These are phyloP conservation scores for Lyophyllum atratum DNA, from an alignment of 768 basidiomycete species.

Conservation along the genomic window DNA sequence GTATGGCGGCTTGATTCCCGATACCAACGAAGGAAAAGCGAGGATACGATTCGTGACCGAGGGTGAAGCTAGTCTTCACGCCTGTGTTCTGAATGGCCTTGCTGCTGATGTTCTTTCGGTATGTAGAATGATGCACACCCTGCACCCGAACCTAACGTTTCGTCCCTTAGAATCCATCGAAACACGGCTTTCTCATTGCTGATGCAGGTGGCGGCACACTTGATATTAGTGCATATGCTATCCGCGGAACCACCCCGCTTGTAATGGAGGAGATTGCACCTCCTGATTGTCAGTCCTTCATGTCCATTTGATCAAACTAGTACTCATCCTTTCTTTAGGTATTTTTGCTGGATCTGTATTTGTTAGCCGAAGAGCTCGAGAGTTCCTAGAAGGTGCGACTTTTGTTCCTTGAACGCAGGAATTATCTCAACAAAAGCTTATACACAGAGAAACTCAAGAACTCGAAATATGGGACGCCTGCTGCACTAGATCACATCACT, in stretches of 20 bases:
- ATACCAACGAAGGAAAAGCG: constrained; percentile 71
- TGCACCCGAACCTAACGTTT: constrained; percentile 1
- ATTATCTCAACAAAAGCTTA: not conserved
- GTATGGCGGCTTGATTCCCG: constrained; percentile 71
- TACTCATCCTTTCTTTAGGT: constrained; percentile 38
- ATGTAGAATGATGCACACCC: constrained; percentile 18
- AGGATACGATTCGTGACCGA: constrained; percentile 82
- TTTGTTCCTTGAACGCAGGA: not conserved
- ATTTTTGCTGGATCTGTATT: constrained; percentile 85
- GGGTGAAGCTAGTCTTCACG: constrained; percentile 82
- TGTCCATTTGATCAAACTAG: not conserved
- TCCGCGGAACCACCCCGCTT: constrained; percentile 67
- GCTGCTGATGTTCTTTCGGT: constrained; percentile 79
- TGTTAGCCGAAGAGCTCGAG: constrained; percentile 72
- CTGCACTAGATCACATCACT: constrained; percentile 77
- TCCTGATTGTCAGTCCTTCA: constrained; percentile 62
- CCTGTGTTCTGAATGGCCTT: constrained; percentile 76
- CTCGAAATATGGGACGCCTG: constrained; percentile 72
- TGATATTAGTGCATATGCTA: constrained; percentile 80
- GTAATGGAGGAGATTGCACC: constrained; percentile 84
- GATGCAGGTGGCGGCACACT: constrained; percentile 84
- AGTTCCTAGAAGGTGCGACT: constrained; percentile 63
- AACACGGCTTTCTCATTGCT: constrained; percentile 76
- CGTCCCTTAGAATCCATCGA: constrained; percentile 61
- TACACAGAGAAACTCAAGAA: constrained; percentile 65